phyloP scores from a whole-genome alignment of 768 basidiomycete species.

The Trametes coccinea region DNA sequence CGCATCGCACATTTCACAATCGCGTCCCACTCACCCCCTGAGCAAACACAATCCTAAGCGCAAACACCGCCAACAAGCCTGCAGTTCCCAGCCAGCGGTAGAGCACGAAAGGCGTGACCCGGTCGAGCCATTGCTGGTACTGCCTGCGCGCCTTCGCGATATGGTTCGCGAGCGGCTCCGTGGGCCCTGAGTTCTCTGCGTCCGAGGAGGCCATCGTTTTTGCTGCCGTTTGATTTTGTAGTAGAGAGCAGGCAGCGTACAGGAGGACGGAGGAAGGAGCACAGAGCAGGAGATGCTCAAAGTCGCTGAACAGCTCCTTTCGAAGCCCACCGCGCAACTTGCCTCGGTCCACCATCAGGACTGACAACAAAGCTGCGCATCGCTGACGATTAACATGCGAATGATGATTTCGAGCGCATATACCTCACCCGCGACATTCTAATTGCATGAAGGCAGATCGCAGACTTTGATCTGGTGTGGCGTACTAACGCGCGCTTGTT shows the following conservation, averaged over 20 bases:
- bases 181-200: constrained; percentile 25
- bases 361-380: no score
- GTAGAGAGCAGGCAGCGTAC: neutral
- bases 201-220: constrained; percentile 33
- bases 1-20: constrained; percentile 2
- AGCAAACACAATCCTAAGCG: constrained; percentile 80
- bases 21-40: constrained; percentile 74
- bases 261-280: neutral
- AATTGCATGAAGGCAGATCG: no score
- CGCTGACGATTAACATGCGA: no score
- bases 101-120: constrained; percentile 84
- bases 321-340: no score
- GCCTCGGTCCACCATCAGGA: no score
- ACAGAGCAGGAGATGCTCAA: neutral
- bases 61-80: constrained; percentile 71
- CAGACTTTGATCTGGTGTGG: no score
- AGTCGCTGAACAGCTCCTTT: no score
- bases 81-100: constrained; percentile 85
- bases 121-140: constrained; percentile 89
- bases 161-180: constrained; percentile 32
- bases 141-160: constrained; percentile 63
- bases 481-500: no score
- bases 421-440: no score
- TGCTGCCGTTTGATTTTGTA: neutral
- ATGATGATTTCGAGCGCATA: no score